Evolutionary conservation across 306 rosid genomes (phyloP).

Genomic region (Cajanus cajan): DNA sequence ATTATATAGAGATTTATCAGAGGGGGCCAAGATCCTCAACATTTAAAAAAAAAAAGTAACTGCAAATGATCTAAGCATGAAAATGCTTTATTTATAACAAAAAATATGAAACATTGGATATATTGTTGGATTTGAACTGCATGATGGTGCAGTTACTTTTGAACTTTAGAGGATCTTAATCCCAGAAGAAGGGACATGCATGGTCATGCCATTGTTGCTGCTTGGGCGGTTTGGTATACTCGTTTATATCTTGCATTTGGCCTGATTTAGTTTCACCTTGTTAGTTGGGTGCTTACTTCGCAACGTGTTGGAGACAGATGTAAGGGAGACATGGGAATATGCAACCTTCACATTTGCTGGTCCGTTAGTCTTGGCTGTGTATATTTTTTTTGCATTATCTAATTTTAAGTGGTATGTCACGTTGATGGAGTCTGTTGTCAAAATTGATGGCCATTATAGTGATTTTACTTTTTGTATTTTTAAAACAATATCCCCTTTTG

Average conservation of each 20-base stretch:
- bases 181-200: slow-evolving; percentile 28
- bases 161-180: not conserved
- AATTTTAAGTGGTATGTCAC: slow-evolving; percentile 35
- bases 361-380: slow-evolving; percentile 27
- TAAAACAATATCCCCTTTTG: not conserved
- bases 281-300: slow-evolving; percentile 16
- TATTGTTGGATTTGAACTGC: not conserved
- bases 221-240: slow-evolving; percentile 29
- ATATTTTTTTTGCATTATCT: slow-evolving; percentile 34
- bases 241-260: slow-evolving; percentile 34
- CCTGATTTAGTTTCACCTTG: slow-evolving; percentile 14
- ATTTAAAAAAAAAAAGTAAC: not conserved
- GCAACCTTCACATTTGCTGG: slow-evolving; percentile 26
- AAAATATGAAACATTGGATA: not conserved
- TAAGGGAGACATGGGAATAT: slow-evolving; percentile 20
- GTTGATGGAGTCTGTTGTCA: slow-evolving; percentile 34
- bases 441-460: slow-evolving; percentile 24
- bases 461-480: slow-evolving; percentile 20
- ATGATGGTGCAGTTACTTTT: not conserved
- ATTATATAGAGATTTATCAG: not conserved
- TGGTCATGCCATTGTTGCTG: slow-evolving; percentile 10
- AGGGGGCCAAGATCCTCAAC: not conserved
- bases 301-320: slow-evolving; percentile 34
- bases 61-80: not conserved
- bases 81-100: not conserved